Evolutionary conservation across 2,329 filamentous ascomycete genomes (phyloP), one percentile per base, ranked within the genome.

Genomic region (Colletotrichum sp.): DNA sequence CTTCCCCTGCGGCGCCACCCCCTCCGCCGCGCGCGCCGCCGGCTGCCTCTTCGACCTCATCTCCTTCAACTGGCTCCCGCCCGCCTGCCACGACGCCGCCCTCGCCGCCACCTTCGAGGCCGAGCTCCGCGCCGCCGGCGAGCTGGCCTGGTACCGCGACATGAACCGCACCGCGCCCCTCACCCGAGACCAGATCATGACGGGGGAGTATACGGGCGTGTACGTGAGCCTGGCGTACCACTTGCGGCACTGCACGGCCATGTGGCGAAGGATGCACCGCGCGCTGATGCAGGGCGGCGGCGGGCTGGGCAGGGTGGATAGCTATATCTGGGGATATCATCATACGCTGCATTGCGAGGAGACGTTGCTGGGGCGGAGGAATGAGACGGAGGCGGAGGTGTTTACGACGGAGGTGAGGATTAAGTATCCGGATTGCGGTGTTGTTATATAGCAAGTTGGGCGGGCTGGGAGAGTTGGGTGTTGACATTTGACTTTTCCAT

Each of bases 41-140:
- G 74, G 74, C 30, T 76, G 74, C 44, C 10, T 57, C 57, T 76
- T 76, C 59, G 71, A 76, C 44, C 71, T 76, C 12, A 49, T 69
- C 39, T 64, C 55, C 71, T 76, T 69, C 64, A 76, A 74, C 74
- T 74, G 74, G 74, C 74, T 76, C n/a, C 74, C 74, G 6, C 71
- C 71, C 4, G 16, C 44, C 16, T 76, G 74, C 71, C 71, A 74
- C 64, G 71, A 76, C 24, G 70, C n/a, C 9, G 39, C 44, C n/a
- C 74, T 76, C 69, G 74, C 71, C 1, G 4, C 30, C 10, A 10
- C 24, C 28, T 76, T 76, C 30, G 70, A 76, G 34, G 24, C 24
- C 15, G 74, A 76, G 6, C 64, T 76, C 5, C 24, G 18, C 18
- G 39, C 16, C 12, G 44, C 49, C 12, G 74, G 65, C 6, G 30